Evolutionary conservation across 2,329 filamentous ascomycete genomes (phyloP).

Genomic region (Pseudogymnoascus sp.): DNA sequence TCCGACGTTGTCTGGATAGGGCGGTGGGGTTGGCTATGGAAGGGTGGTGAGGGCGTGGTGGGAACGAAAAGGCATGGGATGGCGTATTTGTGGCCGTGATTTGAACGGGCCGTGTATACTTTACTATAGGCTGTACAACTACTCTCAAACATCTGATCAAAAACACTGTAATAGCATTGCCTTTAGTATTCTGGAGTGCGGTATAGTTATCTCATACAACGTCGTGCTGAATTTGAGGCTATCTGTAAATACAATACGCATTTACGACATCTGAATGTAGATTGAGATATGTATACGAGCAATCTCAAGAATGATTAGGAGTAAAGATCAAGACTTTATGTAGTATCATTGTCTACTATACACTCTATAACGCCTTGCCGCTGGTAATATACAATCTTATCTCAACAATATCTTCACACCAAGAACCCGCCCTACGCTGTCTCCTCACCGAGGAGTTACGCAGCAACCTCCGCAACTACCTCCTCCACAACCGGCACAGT

Average conservation of each 20-base stretch:
- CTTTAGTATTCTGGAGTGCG: not conserved
- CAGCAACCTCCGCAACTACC: conserved; percentile 34
- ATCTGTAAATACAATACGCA: not conserved
- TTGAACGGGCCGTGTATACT: conserved; percentile 2
- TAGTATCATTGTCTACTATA: conserved; percentile 9
- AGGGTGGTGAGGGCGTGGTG: not conserved
- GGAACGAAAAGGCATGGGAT: conserved; percentile 13
- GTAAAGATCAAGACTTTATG: not conserved
- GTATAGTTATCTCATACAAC: not conserved
- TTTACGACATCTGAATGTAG: not conserved
- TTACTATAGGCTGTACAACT: conserved; percentile 3
- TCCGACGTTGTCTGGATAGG: conserved; percentile 14
- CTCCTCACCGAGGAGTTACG: conserved; percentile 10
- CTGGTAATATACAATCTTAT: conserved; percentile 8
- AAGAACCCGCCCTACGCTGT: not conserved
- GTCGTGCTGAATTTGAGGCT: not conserved
- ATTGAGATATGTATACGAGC: not conserved
- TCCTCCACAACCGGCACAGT: conserved; percentile 44
- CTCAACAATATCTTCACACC: conserved; percentile 8
- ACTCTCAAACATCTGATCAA: conserved; percentile 3
- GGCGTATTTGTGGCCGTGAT: conserved; percentile 6
- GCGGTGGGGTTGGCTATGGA: not conserved
- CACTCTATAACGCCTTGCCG: conserved; percentile 9
- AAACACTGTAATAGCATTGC: not conserved
- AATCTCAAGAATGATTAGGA: not conserved